Evolutionary conservation across 2,329 filamentous ascomycete genomes (phyloP), one percentile per base, ranked within the genome.

Genomic region (Nothophaeocryptopus gaeumannii): DNA sequence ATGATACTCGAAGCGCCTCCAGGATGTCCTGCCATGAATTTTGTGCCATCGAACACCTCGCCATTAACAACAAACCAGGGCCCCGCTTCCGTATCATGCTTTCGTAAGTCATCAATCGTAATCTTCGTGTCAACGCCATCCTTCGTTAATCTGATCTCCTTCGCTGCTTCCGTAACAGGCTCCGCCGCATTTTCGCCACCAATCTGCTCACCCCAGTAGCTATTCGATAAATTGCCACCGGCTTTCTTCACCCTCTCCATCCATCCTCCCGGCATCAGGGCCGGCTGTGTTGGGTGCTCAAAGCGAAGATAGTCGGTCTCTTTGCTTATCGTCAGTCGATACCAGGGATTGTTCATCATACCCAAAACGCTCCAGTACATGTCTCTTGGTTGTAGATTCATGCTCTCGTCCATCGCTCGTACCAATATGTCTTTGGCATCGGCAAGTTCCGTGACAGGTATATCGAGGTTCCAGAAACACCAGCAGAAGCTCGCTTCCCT

Each of bases 291-390:
- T 0, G 91, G 91, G 61, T 96, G 91, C 67, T 96, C 90, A 59
- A 96, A 96, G 5, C 81, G 78, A 36, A 96, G 70, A 7, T 65
- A 70, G 12, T 80, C 75, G 0, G 75, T 77, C 52, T 91, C 84
- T 48, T 83, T 84, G 45, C 82, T 80, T 47, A 96, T 86, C 2
- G 84, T 81, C 1, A 96, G 80, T 5, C 91, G 79, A 68, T 86
- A 96, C 91, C 91, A 96, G 0, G 89, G 88, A 61, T 96, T 96
- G 71, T 96, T 96, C 91, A 96, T 96, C 91, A 96, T 96, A 0
- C 91, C 90, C 34, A 96, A 73, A 2, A 95, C 89, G 53, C 83
- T 90, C 91, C 91, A 96, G 72, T 96, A 96, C 88, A 96, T 93
- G 63, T 96, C 91, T 54, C 88, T 79, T 4, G 91, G 91, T 66